Percentiles rank a stretch among this genome's conserved stretches.
These are phyloP conservation scores for Ophiostoma ips DNA, from an alignment of 2,329 filamentous ascomycete species.

Conservation along the genomic window DNA sequence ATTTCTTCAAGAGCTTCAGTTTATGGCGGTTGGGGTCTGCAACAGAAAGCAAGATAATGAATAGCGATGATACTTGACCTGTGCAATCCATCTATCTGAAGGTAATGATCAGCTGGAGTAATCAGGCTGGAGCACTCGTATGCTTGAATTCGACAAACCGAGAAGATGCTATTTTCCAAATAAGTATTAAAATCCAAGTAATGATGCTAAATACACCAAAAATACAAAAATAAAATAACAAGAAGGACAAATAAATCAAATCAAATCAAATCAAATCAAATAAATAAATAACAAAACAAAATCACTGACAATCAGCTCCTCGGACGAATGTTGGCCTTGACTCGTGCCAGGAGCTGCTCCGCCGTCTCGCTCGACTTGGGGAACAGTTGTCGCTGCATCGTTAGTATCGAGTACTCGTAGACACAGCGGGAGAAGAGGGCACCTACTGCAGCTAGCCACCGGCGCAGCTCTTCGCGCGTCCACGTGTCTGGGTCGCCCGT, in stretches of 20 bases:
- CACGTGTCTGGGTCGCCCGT: constrained; percentile 57
- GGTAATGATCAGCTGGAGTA: too few species aligned
- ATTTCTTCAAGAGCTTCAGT: too few species aligned
- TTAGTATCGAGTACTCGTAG: not conserved
- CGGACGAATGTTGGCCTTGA: constrained; percentile 32
- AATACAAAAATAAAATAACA: not conserved
- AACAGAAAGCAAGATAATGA: too few species aligned
- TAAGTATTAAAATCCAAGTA: too few species aligned
- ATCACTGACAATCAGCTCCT: not conserved
- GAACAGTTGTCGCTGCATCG: constrained; percentile 30
- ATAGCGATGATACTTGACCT: too few species aligned
- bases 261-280: not conserved
- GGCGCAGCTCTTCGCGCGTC: constrained; percentile 65
- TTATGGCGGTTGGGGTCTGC: too few species aligned
- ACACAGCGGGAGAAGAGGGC: not conserved
- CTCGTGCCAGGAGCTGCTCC: constrained; percentile 32
- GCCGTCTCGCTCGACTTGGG: constrained; percentile 29
- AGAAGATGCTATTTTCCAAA: too few species aligned
- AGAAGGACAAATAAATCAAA: not conserved
- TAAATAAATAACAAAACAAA: not conserved
- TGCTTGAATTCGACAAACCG: too few species aligned
- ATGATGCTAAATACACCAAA: not conserved
- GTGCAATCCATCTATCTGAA: too few species aligned
- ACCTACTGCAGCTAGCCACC: constrained; percentile 71
- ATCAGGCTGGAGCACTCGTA: too few species aligned